Evolutionary conservation across 257 asterid species (phyloP), one percentile per base, ranked within the genome.

Genomic region (Thymus quinquecostatus): DNA sequence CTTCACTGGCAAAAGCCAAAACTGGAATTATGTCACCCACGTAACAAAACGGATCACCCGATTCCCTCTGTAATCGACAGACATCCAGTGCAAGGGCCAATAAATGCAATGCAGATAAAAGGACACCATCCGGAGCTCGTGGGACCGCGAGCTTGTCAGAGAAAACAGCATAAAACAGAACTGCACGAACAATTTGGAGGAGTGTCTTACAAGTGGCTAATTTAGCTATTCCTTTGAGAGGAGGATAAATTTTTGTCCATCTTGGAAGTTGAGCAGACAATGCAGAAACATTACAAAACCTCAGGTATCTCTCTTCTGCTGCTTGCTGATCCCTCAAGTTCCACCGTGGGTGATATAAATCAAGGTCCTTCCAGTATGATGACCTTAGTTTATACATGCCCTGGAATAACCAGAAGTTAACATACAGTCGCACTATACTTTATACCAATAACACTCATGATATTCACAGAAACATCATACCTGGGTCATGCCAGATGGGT

Each of bases 321-420:
- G 83, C 86, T 81, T 95, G 99, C 63, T 85, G 89, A 68, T 95
- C 99, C 83, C 95, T 88, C 49, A 86, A 85, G 82, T 79, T 95
- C 95, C 96, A 95, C 65, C 98, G 98, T 69, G 96, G 98, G 71
- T 95, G 99, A 76, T 95, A 92, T 68, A 95, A 80, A 84, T 95
- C 99, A 56, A 95, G 86, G 75, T 95, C 98, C 82, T 86, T 92
- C 99, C 99, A 95, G 75, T 78, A 82, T 8, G 64, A 73, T 48
- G 78, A 6, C 51, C 91, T 84, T 82, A 95, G 84, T 84, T 85
- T 95, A 78, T 95, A 92, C 91, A 82, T 88, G 48, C 99, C 99
- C 99, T 95, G 84, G 28, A 59, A 69, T 59, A 71, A 75, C 74
- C 53, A 80, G 61, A 65, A 66, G 68, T 72, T 41, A 75, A 74